phyloP scores from a whole-genome alignment of 2,329 filamentous ascomycete species.

The Fusarium camptoceras region DNA sequence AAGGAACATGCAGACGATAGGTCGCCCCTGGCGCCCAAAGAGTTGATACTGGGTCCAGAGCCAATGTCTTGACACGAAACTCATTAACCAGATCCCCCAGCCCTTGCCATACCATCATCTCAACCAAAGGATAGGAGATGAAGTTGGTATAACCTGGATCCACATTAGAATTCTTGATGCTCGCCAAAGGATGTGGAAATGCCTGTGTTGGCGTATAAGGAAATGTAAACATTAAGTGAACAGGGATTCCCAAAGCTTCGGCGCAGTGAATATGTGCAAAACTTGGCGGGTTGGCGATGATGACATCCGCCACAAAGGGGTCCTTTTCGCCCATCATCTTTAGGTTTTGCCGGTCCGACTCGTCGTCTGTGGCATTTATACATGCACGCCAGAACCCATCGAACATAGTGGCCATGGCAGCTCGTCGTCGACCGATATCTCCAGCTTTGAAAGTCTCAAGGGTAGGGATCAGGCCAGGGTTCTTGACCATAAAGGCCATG shows the following conservation, averaged over 20 bases:
- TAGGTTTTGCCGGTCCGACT: constrained; percentile 66
- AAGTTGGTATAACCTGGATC: constrained; percentile 81
- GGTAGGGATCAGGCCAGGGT: constrained; percentile 80
- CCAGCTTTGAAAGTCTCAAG: constrained; percentile 78
- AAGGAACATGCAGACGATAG: constrained; percentile 79
- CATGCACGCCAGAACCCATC: constrained; percentile 85
- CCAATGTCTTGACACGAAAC: constrained; percentile 76
- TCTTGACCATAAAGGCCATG: constrained; percentile 92
- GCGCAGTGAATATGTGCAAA: constrained; percentile 85
- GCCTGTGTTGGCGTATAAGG: constrained; percentile 80
- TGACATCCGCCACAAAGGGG: constrained; percentile 79
- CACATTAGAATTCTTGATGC: constrained; percentile 77
- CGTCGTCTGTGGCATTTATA: constrained; percentile 76
- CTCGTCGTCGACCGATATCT: constrained; percentile 75
- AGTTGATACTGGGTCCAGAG: constrained; percentile 78
- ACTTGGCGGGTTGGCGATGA: constrained; percentile 85
- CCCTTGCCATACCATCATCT: constrained; percentile 93
- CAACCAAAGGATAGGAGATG: constrained; percentile 82
- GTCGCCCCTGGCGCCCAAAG: constrained; percentile 81
- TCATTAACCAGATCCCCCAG: constrained; percentile 82
- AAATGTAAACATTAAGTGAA: constrained; percentile 91
- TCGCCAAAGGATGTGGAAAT: constrained; percentile 83
- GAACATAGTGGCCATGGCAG: constrained; percentile 84
- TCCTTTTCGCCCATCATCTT: constrained; percentile 73
- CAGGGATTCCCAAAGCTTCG: constrained; percentile 79